Percentiles rank a stretch among this genome's conserved stretches.
Evolutionary conservation across 1,284 basidiomycete species (phyloP).

Genomic region (Gomphus bonarii): DNA sequence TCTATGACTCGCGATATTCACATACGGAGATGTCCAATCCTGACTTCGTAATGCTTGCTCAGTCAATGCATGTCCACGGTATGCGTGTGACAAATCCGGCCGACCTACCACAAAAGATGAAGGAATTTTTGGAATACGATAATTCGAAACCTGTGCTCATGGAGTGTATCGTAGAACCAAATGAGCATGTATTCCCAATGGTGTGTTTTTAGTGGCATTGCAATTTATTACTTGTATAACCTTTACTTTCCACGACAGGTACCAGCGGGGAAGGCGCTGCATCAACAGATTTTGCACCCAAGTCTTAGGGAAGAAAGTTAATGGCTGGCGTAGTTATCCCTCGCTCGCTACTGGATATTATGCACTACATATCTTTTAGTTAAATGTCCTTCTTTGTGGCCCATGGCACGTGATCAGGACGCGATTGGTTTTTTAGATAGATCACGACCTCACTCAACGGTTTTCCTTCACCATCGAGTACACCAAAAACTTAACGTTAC

Average conservation of each 20-base stretch:
- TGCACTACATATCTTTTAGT: background rate
- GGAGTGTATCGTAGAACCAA: slow-evolving; percentile 81
- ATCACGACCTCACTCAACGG: background rate
- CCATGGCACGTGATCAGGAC: background rate
- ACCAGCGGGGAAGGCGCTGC: slow-evolving; percentile 82
- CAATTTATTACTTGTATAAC: slow-evolving; percentile 8
- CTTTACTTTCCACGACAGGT: slow-evolving; percentile 37
- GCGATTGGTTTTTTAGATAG: background rate
- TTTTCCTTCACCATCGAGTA: background rate
- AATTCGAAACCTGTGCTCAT: slow-evolving; percentile 79
- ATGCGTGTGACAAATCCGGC: slow-evolving; percentile 62
- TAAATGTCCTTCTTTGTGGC: background rate
- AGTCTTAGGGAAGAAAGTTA: slow-evolving; percentile 19
- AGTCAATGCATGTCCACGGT: slow-evolving; percentile 87
- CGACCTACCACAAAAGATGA: slow-evolving; percentile 91
- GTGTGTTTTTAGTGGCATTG: slow-evolving; percentile 29
- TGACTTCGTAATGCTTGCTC: slow-evolving; percentile 83
- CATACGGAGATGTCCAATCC: slow-evolving; percentile 94
- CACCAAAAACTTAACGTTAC: background rate
- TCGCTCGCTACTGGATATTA: background rate
- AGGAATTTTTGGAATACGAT: slow-evolving; percentile 96
- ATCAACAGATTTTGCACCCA: slow-evolving; percentile 76
- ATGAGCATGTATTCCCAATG: slow-evolving; percentile 95
- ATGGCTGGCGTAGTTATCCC: background rate
- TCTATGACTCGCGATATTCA: slow-evolving; percentile 91